Conservation (phyloP, 257 asterid genomes). For the Hygrophila difformis region DNA sequence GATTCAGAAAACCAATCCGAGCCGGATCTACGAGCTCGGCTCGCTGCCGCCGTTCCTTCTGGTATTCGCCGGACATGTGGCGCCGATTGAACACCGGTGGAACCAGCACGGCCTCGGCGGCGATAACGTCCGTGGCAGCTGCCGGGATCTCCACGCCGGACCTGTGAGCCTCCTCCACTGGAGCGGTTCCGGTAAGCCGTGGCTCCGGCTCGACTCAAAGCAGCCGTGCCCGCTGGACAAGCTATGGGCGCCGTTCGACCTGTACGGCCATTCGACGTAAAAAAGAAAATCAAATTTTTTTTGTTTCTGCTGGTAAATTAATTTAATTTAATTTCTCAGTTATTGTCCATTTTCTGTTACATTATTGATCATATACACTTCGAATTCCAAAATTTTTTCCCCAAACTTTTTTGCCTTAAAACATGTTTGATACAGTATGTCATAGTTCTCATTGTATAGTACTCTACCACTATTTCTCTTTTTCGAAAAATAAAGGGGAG, state of each 20-base stretch:
- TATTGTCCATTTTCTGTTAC: no score
- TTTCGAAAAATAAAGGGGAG: no score
- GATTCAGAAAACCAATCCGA: not conserved
- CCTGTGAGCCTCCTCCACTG: not conserved
- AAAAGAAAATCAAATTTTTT: no score
- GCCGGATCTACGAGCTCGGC: not conserved
- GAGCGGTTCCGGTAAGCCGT: not conserved
- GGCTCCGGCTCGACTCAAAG: not conserved
- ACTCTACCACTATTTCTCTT: no score
- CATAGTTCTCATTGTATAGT: no score
- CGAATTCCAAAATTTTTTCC: no score
- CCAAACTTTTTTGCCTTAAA: not conserved
- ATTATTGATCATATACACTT: no score
- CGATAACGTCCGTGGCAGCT: not conserved
- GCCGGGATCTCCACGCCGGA: not conserved
- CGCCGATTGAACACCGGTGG: not conserved
- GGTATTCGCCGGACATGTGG: not conserved
- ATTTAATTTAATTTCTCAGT: no score
- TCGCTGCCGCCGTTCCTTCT: not conserved
- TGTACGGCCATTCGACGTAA: not conserved
- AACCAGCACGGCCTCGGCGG: not conserved
- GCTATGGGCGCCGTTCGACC: not conserved
- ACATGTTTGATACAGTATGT: no score
- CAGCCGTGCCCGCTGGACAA: not conserved
- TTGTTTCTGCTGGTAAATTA: no score